These are phyloP conservation scores for Penicillium sp. DNA, from an alignment of 2,329 filamentous ascomycete species.

Conservation along the genomic window DNA sequence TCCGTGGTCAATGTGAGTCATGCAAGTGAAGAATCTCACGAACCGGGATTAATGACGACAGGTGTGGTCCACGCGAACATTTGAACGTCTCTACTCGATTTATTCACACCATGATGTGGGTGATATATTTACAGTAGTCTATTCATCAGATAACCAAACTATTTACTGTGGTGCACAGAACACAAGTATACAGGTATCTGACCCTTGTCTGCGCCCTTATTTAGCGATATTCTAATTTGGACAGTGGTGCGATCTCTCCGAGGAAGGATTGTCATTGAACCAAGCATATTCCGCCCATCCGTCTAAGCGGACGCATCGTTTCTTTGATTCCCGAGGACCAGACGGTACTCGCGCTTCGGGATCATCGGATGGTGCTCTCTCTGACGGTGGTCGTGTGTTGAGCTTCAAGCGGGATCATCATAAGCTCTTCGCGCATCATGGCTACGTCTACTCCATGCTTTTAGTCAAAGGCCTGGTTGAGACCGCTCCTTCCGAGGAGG, in stretches of 20 bases:
- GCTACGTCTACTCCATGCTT: constrained; percentile 96
- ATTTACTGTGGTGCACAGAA: constrained; percentile 93
- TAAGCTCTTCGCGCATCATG: constrained; percentile 85
- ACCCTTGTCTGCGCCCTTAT: not conserved
- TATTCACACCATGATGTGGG: constrained; percentile 93
- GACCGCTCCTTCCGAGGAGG: constrained; percentile 66
- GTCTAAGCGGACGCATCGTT: constrained; percentile 74
- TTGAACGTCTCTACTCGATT: constrained; percentile 79
- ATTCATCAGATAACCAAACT: constrained; percentile 74
- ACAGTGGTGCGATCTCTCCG: constrained; percentile 73
- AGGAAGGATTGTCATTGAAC: constrained; percentile 59
- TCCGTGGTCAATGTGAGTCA: constrained; percentile 75
- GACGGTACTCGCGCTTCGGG: constrained; percentile 76
- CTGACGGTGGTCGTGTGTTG: constrained; percentile 63
- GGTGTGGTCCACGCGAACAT: constrained; percentile 77
- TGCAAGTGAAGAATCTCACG: not conserved
- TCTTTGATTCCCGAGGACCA: constrained; percentile 88
- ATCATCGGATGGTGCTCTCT: constrained; percentile 53
- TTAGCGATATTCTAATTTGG: constrained; percentile 19
- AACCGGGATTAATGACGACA: constrained; percentile 26
- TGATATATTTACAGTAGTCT: constrained; percentile 93
- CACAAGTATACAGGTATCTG: constrained; percentile 71
- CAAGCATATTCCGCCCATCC: constrained; percentile 69
- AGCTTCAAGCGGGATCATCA: constrained; percentile 81
- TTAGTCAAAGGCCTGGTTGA: constrained; percentile 70